These are phyloP conservation scores for Labyrinthula sp. DNA, from an alignment of 352 stramenopile genomes.

Conservation along the genomic window DNA sequence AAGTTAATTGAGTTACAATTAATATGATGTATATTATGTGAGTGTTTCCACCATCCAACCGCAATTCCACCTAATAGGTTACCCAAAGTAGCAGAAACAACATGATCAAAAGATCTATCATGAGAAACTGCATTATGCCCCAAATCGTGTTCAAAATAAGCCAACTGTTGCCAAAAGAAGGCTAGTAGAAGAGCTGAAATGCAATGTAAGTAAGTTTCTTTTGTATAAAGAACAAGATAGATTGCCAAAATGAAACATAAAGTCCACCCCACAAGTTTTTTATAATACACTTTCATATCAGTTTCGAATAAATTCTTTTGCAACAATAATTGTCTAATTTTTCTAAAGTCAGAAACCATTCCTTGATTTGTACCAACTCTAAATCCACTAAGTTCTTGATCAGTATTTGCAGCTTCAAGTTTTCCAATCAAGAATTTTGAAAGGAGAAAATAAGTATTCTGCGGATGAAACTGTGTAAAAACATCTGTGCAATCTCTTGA, in stretches of 20 bases:
- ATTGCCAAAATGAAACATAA: too few relatives aligned
- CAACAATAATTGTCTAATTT: constrained; percentile 37
- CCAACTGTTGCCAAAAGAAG: constrained; percentile 9
- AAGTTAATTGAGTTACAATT: constrained; percentile 3
- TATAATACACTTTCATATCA: too few relatives aligned
- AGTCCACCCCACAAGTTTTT: too few relatives aligned
- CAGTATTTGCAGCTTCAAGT: too few relatives aligned
- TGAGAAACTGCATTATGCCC: constrained; percentile 1
- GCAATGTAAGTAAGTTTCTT: too few relatives aligned
- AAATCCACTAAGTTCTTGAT: constrained; percentile 22
- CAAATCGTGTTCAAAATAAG: constrained; percentile 7
- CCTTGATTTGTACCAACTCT: too few relatives aligned
- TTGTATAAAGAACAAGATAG: too few relatives aligned
- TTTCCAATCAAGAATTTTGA: constrained; percentile 33
- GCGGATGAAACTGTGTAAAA: constrained; percentile 32
- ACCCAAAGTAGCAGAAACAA: background rate
- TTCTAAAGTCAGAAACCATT: constrained; percentile 41
- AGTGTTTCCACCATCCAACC: constrained; percentile 4
- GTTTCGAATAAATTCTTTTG: constrained; percentile 43
- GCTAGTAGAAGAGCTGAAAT: background rate
- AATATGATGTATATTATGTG: constrained; percentile 2
- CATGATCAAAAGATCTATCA: background rate
- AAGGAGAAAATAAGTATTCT: too few relatives aligned
- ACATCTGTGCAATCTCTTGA: constrained; percentile 38
- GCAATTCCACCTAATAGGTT: constrained; percentile 1